A percentile compares a stretch with the other conserved stretches of the same genome.
These are phyloP conservation scores for Tricholoma sp. DNA, from an alignment of 768 basidiomycete genomes.

Conservation along the genomic window DNA sequence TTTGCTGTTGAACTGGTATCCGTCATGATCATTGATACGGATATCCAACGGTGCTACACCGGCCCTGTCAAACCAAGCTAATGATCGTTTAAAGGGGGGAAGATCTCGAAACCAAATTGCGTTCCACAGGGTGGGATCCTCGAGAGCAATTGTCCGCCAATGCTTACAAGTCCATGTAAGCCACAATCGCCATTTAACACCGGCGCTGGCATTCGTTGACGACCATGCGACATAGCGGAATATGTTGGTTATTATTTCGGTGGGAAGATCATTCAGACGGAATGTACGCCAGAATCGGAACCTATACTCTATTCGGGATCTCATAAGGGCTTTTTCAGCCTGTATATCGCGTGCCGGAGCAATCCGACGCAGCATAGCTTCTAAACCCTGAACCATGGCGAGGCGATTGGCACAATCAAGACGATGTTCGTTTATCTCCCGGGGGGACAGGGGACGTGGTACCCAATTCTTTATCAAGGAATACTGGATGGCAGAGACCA, in stretches of 20 bases:
- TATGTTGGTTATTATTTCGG: constrained; percentile 61
- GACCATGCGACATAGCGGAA: constrained; percentile 59
- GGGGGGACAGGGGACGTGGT: constrained; percentile 14
- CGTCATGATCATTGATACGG: constrained; percentile 45
- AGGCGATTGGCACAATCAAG: constrained; percentile 14
- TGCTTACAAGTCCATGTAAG: constrained; percentile 56
- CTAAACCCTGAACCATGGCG: constrained; percentile 9
- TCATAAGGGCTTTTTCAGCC: constrained; percentile 25
- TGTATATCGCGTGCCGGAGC: background rate
- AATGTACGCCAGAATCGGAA: constrained; percentile 36
- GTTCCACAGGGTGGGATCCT: constrained; percentile 55
- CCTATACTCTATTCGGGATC: constrained; percentile 29
- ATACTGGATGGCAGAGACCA: constrained; percentile 1
- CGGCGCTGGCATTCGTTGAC: constrained; percentile 26
- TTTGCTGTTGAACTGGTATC: constrained; percentile 31
- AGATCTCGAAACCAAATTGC: constrained; percentile 58
- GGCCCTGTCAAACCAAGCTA: constrained; percentile 54
- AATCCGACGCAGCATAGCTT: constrained; percentile 2
- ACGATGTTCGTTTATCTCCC: constrained; percentile 11
- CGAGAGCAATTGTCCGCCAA: constrained; percentile 47
- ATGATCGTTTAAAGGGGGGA: constrained; percentile 45
- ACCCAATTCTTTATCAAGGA: constrained; percentile 11
- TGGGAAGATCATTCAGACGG: constrained; percentile 56
- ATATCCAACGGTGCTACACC: constrained; percentile 52
- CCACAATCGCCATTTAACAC: constrained; percentile 36